Evolutionary conservation across 768 basidiomycete genomes (phyloP), one percentile per base, ranked within the genome.

Genomic region (Coprinellus micaceus): DNA sequence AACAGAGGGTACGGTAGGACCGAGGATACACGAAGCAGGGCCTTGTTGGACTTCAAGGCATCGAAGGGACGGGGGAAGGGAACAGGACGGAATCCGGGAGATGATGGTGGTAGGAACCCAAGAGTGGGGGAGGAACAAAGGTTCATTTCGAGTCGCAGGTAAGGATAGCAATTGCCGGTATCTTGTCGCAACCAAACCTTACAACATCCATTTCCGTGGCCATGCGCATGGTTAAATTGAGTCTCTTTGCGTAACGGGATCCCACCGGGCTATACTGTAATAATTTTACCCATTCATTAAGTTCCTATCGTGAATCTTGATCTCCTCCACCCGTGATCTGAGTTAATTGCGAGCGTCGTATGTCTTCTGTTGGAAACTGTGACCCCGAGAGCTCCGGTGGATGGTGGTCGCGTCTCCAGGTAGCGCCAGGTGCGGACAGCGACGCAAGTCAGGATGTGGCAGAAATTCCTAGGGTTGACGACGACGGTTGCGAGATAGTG

Each of bases 111-210:
- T 40, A 60, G 61, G 58, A 58, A 60, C 63, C 60, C 59, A 58
- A 63, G 60, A 33, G 33, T 13, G 58, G 56, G 62, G 58, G 33
- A 52, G 59, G 58, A 57, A 63, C 49, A 51, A 51, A 21, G 49
- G 22, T 19, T 37, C 49, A 36, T 51, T 33, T 36, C 49, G 58
- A 59, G 58, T 64, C 64, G 62, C 64, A 66, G 62, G 66, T 64
- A 63, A 65, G 66, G 64, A 63, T 67, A 65, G 66, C 66, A 62
- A 67, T 71, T 63, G 65, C 69, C 69, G 68, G 64, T 67, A 69
- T 67, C 63, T 33, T 68, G 63, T 67, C 65, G 64, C 61, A 66
- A 66, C 60, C 56, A 61, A 58, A 60, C 57, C 52, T 58, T 64
- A 63, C 66, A 70, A 63, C 68, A 66, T 65, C 69, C 67, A 68